Evolutionary conservation across 1,284 basidiomycete genomes (phyloP), one percentile per base, ranked within the genome.

Genomic region (Chiua sp.): DNA sequence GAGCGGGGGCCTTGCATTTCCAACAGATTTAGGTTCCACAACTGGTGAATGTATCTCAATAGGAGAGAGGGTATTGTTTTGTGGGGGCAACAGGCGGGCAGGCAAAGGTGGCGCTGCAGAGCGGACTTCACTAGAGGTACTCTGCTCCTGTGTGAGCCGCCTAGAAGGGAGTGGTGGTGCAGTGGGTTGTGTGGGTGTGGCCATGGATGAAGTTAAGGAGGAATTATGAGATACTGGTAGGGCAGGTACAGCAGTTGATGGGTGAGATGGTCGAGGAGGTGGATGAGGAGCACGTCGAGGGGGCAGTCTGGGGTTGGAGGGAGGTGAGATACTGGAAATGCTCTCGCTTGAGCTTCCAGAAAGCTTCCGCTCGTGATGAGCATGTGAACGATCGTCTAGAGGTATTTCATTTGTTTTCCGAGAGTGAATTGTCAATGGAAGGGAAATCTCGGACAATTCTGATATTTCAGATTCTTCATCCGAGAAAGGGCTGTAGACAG

Each of bases 11-110:
- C 72, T 79, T 37, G 75, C 74, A 26, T 73, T 71, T 1, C 83
- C 81, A 32, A 86, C 67, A 5, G 73, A 58, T 68, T 83, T 87
- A 33, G 84, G 80, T 55, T 87, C 80, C 3, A 51, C 55, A 16
- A 39, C 47, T 20, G 63, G 63, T 15, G 72, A 65, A 6, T 65
- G 54, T 7, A 49, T 53, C 33, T 69, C 67, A 39, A 58, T 20
- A 16, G 50, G 12, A 35, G 26, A 3, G 13, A n/a, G 16, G 49
- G 47, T 12, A 54, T 35, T 51, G 28, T 26, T 55, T 44, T 48
- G 59, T 18, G 48, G 22, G n/a, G 52, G 11, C 0, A 49, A 33
- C 16, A 47, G 33, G 32, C 73, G 74, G 22, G 65, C 59, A 4
- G 74, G 73, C 28, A 73, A 56, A 7, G 68, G 74, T 23, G 74